Evolutionary conservation across 805 yeast genomes (phyloP), one percentile per base, ranked within the genome.

Genomic region (Candida rishiriensis): DNA sequence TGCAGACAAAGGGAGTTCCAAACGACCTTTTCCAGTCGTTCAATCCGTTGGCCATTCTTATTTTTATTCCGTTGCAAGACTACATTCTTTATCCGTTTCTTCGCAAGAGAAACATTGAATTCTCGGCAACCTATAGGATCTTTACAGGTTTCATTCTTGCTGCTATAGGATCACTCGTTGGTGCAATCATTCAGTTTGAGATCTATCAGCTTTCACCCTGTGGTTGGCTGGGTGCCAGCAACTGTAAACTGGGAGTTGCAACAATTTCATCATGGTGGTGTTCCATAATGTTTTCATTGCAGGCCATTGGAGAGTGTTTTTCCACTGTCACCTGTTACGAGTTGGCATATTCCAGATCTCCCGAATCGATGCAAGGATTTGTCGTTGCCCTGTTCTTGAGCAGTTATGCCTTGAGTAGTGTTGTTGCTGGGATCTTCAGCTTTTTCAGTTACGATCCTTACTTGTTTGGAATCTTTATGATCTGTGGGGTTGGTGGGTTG

Each of bases 241-340:
- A 46, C 12, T 59, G 57, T 51, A 53, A 30, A 29, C 26, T 21
- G 4, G 44, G 43, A 35, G 67, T 58, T 52, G 57, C 51, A 11
- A 54, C 56, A 38, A 57, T 51, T 46, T 54, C 59, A 3, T 67
- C 68, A 16, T 64, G 71, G 70, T 60, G 59, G 60, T 54, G 59
- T 31, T 28, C 57, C 1, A 34, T 50, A 38, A 55, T 60, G 56
- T 73, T 67, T 50, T 56, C 68, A n/a, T 57, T 75, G 40, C 69
- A 70, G 32, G 81, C 81, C 15, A 65, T 69, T 10, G 75, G 79
- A 40, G 81, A 77, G 56, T 75, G 79, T 57, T 76, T 75, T 52
- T 73, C 78, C 11, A 69, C 60, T 42, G 69, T 71, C 28, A 75
- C 80, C 12, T 78, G 73, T 30, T 76, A 75, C 52, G 80, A 76